These are phyloP conservation scores for Zhuliangozyma blackwelliae DNA, from an alignment of 1,139 yeast species.

Conservation along the genomic window DNA sequence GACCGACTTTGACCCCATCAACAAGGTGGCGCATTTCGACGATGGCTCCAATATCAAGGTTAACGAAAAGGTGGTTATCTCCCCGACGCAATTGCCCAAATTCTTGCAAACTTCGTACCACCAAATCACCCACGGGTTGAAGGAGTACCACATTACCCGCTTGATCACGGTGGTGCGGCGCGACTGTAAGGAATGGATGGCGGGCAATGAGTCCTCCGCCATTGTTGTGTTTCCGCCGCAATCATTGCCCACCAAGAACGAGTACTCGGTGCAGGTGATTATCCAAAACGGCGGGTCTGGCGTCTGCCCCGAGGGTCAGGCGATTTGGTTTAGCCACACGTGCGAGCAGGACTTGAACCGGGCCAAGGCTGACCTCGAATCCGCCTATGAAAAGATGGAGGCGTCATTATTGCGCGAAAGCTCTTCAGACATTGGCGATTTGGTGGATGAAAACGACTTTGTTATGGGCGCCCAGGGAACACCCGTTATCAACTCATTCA, in stretches of 20 bases:
- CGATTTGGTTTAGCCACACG: conserved; percentile 87
- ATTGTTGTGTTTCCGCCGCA: conserved; percentile 92
- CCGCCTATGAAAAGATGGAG: conserved; percentile 79
- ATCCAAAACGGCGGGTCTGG: conserved; percentile 90
- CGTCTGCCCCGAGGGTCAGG: conserved; percentile 82
- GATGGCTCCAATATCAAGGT: conserved; percentile 76
- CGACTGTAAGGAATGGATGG: conserved; percentile 89
- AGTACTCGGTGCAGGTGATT: conserved; percentile 74
- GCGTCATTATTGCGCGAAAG: conserved; percentile 75
- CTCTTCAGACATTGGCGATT: conserved; percentile 38
- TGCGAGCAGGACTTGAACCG: conserved; percentile 59
- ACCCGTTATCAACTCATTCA: conserved; percentile 72
- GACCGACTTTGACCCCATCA: conserved; percentile 57
- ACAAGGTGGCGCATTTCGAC: conserved; percentile 64
- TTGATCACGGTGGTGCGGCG: conserved; percentile 79
- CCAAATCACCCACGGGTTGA: conserved; percentile 36
- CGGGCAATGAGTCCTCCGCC: conserved; percentile 69
- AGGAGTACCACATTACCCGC: conserved; percentile 56
- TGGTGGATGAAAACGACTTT: conserved; percentile 53
- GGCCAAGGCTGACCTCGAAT: conserved; percentile 75
- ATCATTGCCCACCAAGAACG: conserved; percentile 64
- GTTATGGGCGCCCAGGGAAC: conserved; percentile 53
- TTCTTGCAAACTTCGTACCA: conserved; percentile 33
- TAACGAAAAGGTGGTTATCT: conserved; percentile 67
- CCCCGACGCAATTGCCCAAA: conserved; percentile 68